Conservation (phyloP, 129 eudicot genomes). For the Chrysanthemum seticuspe region DNA sequence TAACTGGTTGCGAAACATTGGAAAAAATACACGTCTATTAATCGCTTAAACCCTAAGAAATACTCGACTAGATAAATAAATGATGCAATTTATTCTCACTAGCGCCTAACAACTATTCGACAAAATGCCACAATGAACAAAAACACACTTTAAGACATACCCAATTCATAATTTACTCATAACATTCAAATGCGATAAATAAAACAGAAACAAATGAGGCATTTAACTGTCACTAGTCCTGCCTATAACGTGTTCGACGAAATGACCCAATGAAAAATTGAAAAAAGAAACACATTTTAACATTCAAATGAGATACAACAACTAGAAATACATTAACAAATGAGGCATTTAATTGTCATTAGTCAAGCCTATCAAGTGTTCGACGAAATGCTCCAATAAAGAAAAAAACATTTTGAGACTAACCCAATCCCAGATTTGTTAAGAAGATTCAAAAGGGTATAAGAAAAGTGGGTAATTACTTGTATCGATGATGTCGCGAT, state of each 20-base stretch:
- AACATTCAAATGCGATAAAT: no score
- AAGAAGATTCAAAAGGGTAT: neutral
- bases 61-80: constrained; percentile 27
- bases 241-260: no score
- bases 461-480: constrained; percentile 31
- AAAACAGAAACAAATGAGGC: no score
- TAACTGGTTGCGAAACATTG: no score
- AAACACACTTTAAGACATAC: neutral
- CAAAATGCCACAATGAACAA: constrained; percentile 20
- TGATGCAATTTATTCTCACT: constrained; percentile 32
- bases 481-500: constrained; percentile 90
- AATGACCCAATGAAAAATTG: no score
- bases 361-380: constrained; percentile 75
- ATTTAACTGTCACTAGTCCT: no score
- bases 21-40: no score
- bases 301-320: neutral
- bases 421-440: neutral
- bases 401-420: constrained; percentile 1
- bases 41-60: no score
- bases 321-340: constrained; percentile 53
- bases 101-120: constrained; percentile 89
- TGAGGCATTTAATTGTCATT: no score
- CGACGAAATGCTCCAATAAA: constrained; percentile 26
- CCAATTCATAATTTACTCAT: no score
- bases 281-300: no score